A percentile compares a stretch with the other conserved stretches of the same genome.
phyloP scores from a whole-genome alignment of 768 basidiomycete genomes.

The Atractiella rhizophila region DNA sequence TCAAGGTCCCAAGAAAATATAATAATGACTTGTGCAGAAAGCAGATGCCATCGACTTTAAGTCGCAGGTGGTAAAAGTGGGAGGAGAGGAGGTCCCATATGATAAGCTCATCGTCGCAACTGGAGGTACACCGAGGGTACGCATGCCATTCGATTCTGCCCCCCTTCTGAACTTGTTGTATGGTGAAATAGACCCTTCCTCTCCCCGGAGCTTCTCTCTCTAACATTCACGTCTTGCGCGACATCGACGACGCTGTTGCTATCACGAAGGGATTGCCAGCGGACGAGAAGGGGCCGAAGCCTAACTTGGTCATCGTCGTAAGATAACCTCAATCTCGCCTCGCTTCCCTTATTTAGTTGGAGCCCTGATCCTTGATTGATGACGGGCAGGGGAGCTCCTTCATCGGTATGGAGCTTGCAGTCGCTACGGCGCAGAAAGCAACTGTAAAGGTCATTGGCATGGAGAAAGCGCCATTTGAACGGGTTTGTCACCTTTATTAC shows the following conservation, averaged over 20 bases:
- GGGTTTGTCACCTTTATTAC: too few species aligned
- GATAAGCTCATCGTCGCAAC: conserved; percentile 54
- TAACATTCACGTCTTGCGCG: conserved; percentile 51
- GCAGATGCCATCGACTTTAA: conserved; percentile 44
- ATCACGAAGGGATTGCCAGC: conserved; percentile 7
- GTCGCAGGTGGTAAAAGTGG: conserved; percentile 37
- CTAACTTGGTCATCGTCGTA: too few species aligned
- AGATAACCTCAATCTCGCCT: too few species aligned
- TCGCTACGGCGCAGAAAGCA: conserved; percentile 42
- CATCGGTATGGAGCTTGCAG: conserved; percentile 74
- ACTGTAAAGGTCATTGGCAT: conserved; percentile 61
- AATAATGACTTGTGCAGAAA: too few species aligned
- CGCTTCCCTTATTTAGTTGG: too few species aligned
- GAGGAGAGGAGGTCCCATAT: conserved; percentile 37
- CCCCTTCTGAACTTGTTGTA: too few species aligned
- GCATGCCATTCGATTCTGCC: too few species aligned
- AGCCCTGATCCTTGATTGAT: conserved; percentile 5
- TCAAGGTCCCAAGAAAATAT: too few species aligned
- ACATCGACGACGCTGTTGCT: conserved; percentile 38
- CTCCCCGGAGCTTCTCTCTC: conserved; percentile 45
- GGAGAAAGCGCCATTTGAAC: conserved; percentile 53
- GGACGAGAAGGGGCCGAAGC: too few species aligned
- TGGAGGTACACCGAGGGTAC: conserved; percentile 44
- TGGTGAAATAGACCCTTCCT: too few species aligned
- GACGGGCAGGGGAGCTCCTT: conserved; percentile 41